Conservation (phyloP, 2,329 filamentous ascomycete genomes). For the Exophiala viscosa region DNA sequence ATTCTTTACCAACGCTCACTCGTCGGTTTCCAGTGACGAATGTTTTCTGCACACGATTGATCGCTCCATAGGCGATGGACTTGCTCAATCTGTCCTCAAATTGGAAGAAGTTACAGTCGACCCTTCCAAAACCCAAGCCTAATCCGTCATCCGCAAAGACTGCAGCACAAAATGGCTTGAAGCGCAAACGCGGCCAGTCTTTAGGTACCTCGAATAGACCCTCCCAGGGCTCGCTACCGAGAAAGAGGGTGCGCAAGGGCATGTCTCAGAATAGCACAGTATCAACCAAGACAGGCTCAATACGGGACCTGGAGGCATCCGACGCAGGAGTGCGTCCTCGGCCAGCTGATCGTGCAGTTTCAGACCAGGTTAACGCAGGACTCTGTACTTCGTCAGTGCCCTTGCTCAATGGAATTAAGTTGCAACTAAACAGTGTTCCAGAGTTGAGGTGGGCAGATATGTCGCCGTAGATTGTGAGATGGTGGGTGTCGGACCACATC, state of each 20-base stretch:
- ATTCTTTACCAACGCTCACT: neutral
- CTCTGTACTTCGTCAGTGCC: conserved; percentile 14
- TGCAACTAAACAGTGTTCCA: conserved; percentile 34
- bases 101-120: conserved; percentile 50
- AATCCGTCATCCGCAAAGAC: conserved; percentile 26
- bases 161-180: conserved; percentile 34
- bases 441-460: conserved; percentile 77
- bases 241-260: conserved; percentile 14
- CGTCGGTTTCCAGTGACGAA: neutral
- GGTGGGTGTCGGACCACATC: conserved; percentile 71
- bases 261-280: conserved; percentile 17
- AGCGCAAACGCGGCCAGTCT: conserved; percentile 23
- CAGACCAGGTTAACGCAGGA: conserved; percentile 17
- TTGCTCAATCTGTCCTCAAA: conserved; percentile 45
- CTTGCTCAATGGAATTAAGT: neutral
- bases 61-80: conserved; percentile 33
- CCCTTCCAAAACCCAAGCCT: conserved; percentile 36
- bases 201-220: conserved; percentile 7
- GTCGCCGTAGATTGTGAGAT: conserved; percentile 95
- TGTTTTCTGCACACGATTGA: neutral
- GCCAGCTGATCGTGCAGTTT: neutral
- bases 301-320: conserved; percentile 14
- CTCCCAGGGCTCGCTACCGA: conserved; percentile 4
- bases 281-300: conserved; percentile 53
- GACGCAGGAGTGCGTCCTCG: conserved; percentile 6